These are phyloP conservation scores for Cryptosporidium xiaoi DNA, from an alignment of 169 alveolate species.

Conservation along the genomic window DNA sequence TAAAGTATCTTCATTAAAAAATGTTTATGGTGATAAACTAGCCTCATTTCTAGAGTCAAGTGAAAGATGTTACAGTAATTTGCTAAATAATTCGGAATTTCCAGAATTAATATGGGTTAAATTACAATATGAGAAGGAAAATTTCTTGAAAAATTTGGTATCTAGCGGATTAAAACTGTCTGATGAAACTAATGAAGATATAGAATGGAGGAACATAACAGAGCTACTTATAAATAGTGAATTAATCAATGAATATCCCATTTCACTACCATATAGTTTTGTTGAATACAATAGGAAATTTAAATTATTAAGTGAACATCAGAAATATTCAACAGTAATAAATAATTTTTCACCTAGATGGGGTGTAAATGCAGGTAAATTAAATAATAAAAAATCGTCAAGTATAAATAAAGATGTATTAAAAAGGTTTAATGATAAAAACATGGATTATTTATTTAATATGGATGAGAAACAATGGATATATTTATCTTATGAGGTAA, in stretches of 20 bases:
- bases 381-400: neutral
- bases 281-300: neutral
- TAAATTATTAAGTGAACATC: neutral
- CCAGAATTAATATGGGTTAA: conserved; percentile 32
- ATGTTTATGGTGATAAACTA: conserved; percentile 44
- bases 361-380: conserved; percentile 44
- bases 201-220: conserved; percentile 40
- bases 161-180: conserved; percentile 37
- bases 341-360: conserved; percentile 69
- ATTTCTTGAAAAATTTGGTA: conserved; percentile 3
- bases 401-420: neutral
- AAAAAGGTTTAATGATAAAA: conserved; percentile 15
- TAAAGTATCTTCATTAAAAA: conserved; percentile 32
- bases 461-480: conserved; percentile 68
- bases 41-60: conserved; percentile 41
- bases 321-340: neutral
- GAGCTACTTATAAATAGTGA: conserved; percentile 30
- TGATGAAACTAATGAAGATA: conserved; percentile 27
- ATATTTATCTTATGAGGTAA: conserved; percentile 22
- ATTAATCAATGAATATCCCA: conserved; percentile 30
- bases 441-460: conserved; percentile 5
- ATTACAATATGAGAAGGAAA: conserved; percentile 46
- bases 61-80: conserved; percentile 19
- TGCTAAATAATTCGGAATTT: conserved; percentile 11
- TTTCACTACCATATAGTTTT: conserved; percentile 13